Conservation (phyloP, 345 rosid genomes). For the Syzygium aqueum region DNA sequence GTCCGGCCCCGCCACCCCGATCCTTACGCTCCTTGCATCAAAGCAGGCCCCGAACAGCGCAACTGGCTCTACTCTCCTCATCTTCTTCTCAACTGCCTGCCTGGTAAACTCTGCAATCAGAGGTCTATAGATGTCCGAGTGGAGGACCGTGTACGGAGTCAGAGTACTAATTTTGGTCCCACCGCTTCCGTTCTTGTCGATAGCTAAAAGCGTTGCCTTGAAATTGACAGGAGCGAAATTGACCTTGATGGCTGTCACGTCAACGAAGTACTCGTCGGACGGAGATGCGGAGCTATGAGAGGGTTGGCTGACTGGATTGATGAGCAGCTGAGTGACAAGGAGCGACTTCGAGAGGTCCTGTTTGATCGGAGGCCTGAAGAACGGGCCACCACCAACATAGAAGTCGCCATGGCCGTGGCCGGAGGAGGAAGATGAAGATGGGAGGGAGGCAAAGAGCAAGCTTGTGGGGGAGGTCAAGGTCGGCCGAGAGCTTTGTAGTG, state of each 20-base stretch:
- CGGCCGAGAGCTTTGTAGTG: slow-evolving; percentile 5
- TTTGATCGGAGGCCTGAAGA: slow-evolving; percentile 1
- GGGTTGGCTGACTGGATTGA: slow-evolving; percentile 15
- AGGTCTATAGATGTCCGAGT: slow-evolving; percentile 34
- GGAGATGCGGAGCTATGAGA: background rate
- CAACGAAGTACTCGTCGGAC: slow-evolving; percentile 18
- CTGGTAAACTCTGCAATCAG: slow-evolving; percentile 13
- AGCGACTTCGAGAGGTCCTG: slow-evolving; percentile 21
- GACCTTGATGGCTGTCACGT: slow-evolving; percentile 14
- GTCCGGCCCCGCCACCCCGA: slow-evolving; percentile 3
- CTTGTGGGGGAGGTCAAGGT: slow-evolving; percentile 9
- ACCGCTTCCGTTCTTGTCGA: slow-evolving; percentile 20
- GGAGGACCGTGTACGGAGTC: slow-evolving; percentile 16
- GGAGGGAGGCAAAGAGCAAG: slow-evolving; percentile 21
- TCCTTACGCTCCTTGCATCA: background rate
- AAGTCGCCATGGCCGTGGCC: slow-evolving; percentile 11
- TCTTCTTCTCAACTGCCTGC: background rate
- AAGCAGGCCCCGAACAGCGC: slow-evolving; percentile 14
- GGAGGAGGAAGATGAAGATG: background rate
- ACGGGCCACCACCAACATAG: slow-evolving; percentile 20
- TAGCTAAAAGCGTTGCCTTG: slow-evolving; percentile 12
- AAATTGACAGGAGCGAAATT: slow-evolving; percentile 2
- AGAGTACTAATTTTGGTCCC: slow-evolving; percentile 42
- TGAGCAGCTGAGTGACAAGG: slow-evolving; percentile 14
- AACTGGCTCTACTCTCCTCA: background rate